Evolutionary conservation across 2,329 filamentous ascomycete genomes (phyloP).

Genomic region (Alternaria longipes): DNA sequence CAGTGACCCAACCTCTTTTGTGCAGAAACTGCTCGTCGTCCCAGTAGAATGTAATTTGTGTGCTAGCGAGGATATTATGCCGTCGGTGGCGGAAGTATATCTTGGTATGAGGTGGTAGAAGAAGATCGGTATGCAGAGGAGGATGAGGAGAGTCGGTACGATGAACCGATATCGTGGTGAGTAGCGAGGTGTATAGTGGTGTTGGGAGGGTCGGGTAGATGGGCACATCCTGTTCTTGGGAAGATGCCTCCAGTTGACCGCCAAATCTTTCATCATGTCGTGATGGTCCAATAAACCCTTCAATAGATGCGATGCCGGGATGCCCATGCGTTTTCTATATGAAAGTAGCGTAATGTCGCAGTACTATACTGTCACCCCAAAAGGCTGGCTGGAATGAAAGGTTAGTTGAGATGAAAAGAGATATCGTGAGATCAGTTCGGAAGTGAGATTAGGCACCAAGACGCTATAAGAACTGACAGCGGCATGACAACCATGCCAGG

Average conservation of each 20-base stretch:
- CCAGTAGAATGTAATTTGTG: background rate
- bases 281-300: background rate
- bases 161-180: slow-evolving; percentile 6
- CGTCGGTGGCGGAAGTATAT: slow-evolving; percentile 1
- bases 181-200: background rate
- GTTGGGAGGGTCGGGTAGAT: background rate
- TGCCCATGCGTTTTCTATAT: background rate
- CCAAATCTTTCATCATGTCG: slow-evolving; percentile 1
- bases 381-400: background rate
- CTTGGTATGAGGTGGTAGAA: slow-evolving; percentile 17
- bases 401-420: background rate
- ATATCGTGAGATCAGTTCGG: background rate
- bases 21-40: slow-evolving; percentile 2
- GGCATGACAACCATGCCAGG: slow-evolving; percentile 5
- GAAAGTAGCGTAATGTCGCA: background rate
- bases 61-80: background rate
- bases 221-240: slow-evolving; percentile 6
- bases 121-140: slow-evolving; percentile 15
- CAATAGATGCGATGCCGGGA: background rate
- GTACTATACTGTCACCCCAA: background rate
- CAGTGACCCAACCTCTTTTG: slow-evolving; percentile 6
- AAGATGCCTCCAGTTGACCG: background rate
- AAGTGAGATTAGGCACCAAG: background rate
- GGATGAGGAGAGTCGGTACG: slow-evolving; percentile 5
- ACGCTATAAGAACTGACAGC: background rate